Conservation (phyloP, 2,329 filamentous ascomycete genomes). For the Rugonectria rugulosa region DNA sequence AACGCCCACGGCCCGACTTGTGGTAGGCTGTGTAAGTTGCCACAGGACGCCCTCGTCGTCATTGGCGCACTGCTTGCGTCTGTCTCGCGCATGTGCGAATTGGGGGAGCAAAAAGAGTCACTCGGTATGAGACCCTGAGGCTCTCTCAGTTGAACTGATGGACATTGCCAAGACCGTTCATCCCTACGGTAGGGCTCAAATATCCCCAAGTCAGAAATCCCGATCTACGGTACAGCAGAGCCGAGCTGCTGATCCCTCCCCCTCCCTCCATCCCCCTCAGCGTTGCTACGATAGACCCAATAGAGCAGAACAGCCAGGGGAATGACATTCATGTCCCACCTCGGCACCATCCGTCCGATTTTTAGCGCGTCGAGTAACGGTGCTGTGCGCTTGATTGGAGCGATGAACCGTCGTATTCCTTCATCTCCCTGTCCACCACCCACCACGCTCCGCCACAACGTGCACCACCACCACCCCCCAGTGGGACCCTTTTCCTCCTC, state of each 20-base stretch:
- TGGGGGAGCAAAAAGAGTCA: not conserved
- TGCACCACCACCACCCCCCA: not conserved
- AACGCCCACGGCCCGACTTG: not conserved
- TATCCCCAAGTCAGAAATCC: not conserved
- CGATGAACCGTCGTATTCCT: not conserved
- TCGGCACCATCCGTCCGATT: conserved; percentile 10
- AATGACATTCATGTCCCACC: not conserved
- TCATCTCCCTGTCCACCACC: not conserved
- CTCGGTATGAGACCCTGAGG: not conserved
- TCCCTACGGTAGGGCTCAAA: not conserved
- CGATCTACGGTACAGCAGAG: not conserved
- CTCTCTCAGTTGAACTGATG: not conserved
- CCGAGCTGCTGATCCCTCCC: too few relatives aligned
- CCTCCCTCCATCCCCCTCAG: too few relatives aligned
- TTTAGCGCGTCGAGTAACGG: conserved; percentile 3
- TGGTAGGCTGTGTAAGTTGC: not conserved
- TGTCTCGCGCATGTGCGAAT: not conserved
- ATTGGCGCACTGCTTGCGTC: not conserved
- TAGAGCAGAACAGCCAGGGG: not conserved
- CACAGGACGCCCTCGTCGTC: not conserved
- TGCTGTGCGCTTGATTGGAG: not conserved
- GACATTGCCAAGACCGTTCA: not conserved
- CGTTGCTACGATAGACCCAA: conserved; percentile 17
- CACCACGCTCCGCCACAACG: not conserved
- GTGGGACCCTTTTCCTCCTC: too few relatives aligned